Conservation (phyloP, 139 green algal genomes). For the Choricystis sp. region DNA sequence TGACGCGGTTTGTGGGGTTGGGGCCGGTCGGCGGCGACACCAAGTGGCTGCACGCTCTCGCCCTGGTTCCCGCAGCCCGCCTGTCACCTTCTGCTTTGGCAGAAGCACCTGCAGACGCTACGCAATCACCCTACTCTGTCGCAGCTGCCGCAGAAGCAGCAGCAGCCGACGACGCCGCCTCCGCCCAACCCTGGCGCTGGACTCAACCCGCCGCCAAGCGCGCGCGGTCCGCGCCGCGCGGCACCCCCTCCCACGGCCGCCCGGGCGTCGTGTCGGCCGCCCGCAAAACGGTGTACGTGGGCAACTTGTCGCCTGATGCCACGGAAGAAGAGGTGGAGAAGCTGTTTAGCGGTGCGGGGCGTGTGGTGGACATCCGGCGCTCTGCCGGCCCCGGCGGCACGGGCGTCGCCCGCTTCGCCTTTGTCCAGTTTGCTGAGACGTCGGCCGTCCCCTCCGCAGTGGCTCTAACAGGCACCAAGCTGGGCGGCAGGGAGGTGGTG, state of each 20-base stretch:
- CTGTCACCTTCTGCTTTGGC: constrained; percentile 40
- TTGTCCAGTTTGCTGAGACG: constrained; percentile 34
- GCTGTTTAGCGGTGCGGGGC: constrained; percentile 49
- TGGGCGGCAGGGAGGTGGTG: constrained; percentile 38
- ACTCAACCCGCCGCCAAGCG: background rate
- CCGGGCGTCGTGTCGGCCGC: constrained; percentile 42
- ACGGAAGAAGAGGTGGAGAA: constrained; percentile 41
- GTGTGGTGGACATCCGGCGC: constrained; percentile 39
- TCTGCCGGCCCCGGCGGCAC: constrained; percentile 13
- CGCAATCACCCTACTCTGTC: constrained; percentile 13
- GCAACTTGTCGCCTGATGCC: constrained; percentile 52
- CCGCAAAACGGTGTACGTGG: constrained; percentile 41
- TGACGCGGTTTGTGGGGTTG: constrained; percentile 76
- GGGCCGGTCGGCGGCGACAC: constrained; percentile 25
- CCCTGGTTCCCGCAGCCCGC: constrained; percentile 34
- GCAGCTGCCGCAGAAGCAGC: constrained; percentile 4
- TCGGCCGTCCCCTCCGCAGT: constrained; percentile 33
- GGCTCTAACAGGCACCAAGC: constrained; percentile 7
- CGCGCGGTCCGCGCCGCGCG: background rate
- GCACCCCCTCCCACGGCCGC: constrained; percentile 7
- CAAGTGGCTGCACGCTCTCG: constrained; percentile 70
- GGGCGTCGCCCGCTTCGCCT: background rate
- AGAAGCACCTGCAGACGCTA: constrained; percentile 31
- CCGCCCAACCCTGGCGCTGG: background rate
- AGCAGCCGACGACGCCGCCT: background rate